Evolutionary conservation across 129 eudicot genomes (phyloP), one percentile per base, ranked within the genome.

Genomic region (Pseudognaphalium luteoalbum): DNA sequence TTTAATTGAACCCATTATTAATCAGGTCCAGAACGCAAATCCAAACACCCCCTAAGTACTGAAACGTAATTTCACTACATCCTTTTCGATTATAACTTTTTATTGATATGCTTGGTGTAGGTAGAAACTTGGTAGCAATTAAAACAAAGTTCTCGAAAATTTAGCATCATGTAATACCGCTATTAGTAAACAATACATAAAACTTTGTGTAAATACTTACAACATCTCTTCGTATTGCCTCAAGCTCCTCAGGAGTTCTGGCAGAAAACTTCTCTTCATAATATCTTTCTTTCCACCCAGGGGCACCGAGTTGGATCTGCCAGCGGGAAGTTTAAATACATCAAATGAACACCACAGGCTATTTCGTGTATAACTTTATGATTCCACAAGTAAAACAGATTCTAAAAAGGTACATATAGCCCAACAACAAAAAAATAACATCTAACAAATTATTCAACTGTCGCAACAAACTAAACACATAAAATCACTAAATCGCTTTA

Each of bases 251-350:
- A 6, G 63, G 69, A 59, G 83, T 73, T 33, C 20, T 56, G 56
- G 75, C 79, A 33, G 54, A 73, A 66, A 80, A 80, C 69, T 80
- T 80, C 79, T 80, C 79, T 66, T 80, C 83, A 58, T 80, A 80
- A 80, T 80, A 80, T 61, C 83, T 59, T 73, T 80, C 83, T 25
- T 66, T 80, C 83, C 83, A 80, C 35, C 83, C 83, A 66, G 79
- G 79, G 30, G 74, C 14, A 20, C 83, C 79, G 2, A 80, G 59
- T 80, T 59, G 66, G 74, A 80, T 73, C 83, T 80, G 61, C 20
- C 16, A 70, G 42, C 17, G 0, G 21, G 11, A 32, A 64, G 20
- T 2, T n/a, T 6, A 64, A 14, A 64, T 16, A 15, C 17, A n/a
- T 14, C 16, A 16, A n/a, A 64, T 64, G 19, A 34, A 33, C 33